phyloP scores from a whole-genome alignment of 441 rosid genomes.

The Eruca vesicaria region DNA sequence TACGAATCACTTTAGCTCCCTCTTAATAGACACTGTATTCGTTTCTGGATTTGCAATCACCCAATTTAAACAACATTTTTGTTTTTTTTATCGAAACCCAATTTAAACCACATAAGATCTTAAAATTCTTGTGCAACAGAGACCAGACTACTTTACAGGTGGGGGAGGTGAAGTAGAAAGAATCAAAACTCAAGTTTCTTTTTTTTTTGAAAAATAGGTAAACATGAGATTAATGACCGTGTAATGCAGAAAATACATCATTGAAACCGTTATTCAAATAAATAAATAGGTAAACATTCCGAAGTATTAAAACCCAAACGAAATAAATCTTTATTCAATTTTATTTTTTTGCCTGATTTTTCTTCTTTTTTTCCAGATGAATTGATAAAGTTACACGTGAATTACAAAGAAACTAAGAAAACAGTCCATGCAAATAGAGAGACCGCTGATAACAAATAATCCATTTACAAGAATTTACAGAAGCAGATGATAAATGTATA shows the following conservation, averaged over 20 bases:
- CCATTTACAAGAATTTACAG: conserved; percentile 81
- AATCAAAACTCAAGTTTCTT: conserved; percentile 36
- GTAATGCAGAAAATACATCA: neutral
- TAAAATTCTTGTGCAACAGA: neutral
- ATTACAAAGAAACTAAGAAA: conserved; percentile 38
- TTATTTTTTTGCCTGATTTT: neutral
- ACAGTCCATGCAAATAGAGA: conserved; percentile 54
- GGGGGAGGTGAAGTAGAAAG: neutral
- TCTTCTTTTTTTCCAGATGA: neutral
- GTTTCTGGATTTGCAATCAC: neutral
- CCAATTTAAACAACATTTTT: too few species aligned
- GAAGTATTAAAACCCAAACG: conserved; percentile 1
- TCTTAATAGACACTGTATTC: neutral
- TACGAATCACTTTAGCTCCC: neutral
- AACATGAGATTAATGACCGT: neutral
- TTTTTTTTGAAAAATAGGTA: too few species aligned
- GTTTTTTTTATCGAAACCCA: too few species aligned
- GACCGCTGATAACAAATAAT: conserved; percentile 45
- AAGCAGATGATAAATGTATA: conserved; percentile 15
- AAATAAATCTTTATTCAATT: conserved; percentile 14
- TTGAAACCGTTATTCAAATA: too few species aligned
- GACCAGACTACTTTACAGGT: neutral
- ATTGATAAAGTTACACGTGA: conserved; percentile 28
- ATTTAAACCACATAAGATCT: neutral
- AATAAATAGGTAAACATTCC: too few species aligned